These are phyloP conservation scores for Coprinopsis strossmayeri DNA, from an alignment of 768 basidiomycete genomes.

Conservation along the genomic window DNA sequence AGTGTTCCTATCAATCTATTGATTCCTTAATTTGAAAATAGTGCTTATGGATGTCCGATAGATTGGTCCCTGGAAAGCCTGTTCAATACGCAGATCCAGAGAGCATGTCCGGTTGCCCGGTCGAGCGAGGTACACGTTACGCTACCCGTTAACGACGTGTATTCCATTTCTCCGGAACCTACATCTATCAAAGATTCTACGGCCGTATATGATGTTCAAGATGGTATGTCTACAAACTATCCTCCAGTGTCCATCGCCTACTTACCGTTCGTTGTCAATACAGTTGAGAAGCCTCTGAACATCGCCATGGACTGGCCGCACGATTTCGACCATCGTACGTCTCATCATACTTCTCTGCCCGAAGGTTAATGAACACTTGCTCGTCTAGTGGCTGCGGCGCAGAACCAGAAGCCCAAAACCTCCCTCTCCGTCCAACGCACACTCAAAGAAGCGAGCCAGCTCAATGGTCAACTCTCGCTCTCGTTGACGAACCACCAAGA, in stretches of 20 bases:
- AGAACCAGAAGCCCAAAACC: slow-evolving; percentile 32
- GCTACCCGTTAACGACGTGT: slow-evolving; percentile 35
- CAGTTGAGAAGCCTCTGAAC: slow-evolving; percentile 44
- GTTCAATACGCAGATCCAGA: slow-evolving; percentile 61
- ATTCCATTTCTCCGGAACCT: slow-evolving; percentile 50
- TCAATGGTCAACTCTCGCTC: slow-evolving; percentile 65
- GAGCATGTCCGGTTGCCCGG: slow-evolving; percentile 62
- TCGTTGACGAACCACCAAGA: slow-evolving; percentile 55
- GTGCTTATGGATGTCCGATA: slow-evolving; percentile 19
- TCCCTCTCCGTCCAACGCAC: slow-evolving; percentile 63
- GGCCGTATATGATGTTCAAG: slow-evolving; percentile 43
- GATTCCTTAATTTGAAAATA: slow-evolving; percentile 2
- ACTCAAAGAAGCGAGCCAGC: slow-evolving; percentile 70
- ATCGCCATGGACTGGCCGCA: slow-evolving; percentile 50
- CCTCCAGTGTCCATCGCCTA: no score
- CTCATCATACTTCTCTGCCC: neutral
- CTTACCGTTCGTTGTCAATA: no score
- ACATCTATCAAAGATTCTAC: slow-evolving; percentile 22
- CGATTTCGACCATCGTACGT: slow-evolving; percentile 56
- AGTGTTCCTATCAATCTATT: slow-evolving; percentile 1
- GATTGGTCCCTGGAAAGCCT: slow-evolving; percentile 71
- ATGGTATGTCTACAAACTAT: slow-evolving; percentile 38
- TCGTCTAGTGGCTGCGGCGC: slow-evolving; percentile 19
- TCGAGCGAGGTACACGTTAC: slow-evolving; percentile 48
- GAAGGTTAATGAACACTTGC: neutral